Base-by-base conservation (phyloP, 2,329 filamentous ascomycete species). In the Monosporascus sp. region DNA sequence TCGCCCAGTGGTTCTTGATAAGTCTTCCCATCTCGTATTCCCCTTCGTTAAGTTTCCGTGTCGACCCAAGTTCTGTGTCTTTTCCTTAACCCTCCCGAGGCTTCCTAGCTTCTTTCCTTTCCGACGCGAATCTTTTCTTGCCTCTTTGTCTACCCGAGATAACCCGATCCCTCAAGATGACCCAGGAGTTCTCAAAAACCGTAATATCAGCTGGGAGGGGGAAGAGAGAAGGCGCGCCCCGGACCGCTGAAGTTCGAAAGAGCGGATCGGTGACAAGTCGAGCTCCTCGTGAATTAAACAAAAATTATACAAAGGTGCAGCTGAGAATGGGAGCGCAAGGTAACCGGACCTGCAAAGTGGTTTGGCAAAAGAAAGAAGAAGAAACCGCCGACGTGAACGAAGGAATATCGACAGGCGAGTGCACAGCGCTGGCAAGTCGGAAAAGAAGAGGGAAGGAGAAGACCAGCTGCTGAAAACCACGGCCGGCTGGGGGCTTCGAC, bases 1-100 rank as follows among this genome's bases (percentile, higher is more conserved):
- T 88, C 63, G 91, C 94, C 90, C 90, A 96, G 78, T 99, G 94
- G 78, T 97, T 97, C 82, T 99, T 99, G 78, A 99, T 97, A 69
- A 99, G 86, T 75, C 88, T 94, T 73, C 94, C 94, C 94, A 99
- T 99, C 58, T 61, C 76, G 71, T 48, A 60, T 54, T 46, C 59
- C 61, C 50, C 35, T 53, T 56, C 48, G 54, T 39, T 55, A 14
- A 35, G 11, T 14, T 50, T 55, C 46, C 50, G n/a, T 37, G 15
- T 22, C 20, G 35, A 37, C 48, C 18, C 27, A 39, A 51, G 49
- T 54, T 46, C 48, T 49, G 11, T 14, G 31, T 5, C 56, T 51
- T 58, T 51, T 51, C 48, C 49, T 52, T 25, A 25, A 46, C 24
- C 43, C 43, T 46, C 43, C 15, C n/a, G 24, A 31, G 24, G 43